Evolutionary conservation across 1,284 basidiomycete genomes (phyloP).

Genomic region (Sporisorium iseilematis-ciliati): DNA sequence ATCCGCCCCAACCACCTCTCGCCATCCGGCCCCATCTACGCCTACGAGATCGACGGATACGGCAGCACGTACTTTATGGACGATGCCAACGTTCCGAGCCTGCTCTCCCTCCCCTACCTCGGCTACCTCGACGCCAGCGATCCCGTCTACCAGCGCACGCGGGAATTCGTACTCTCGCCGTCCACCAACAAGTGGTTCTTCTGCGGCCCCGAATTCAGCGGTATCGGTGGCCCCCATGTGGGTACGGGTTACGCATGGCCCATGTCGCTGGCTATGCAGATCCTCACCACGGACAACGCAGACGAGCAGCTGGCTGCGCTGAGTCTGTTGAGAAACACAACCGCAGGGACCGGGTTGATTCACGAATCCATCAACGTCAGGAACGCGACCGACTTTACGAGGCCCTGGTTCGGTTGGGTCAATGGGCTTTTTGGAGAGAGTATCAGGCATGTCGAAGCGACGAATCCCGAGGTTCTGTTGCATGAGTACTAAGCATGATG

Average conservation of each 20-base stretch:
- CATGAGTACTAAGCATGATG: conserved; percentile 11
- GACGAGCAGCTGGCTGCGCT: conserved; percentile 49
- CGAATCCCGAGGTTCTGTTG: conserved; percentile 37
- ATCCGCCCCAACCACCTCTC: conserved; percentile 27
- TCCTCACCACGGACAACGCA: conserved; percentile 53
- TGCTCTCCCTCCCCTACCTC: conserved; percentile 60
- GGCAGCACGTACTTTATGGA: conserved; percentile 56
- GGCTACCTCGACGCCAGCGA: conserved; percentile 44
- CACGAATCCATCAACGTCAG: conserved; percentile 59
- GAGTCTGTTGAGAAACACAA: conserved; percentile 48
- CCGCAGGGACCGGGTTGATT: conserved; percentile 60
- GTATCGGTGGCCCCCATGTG: conserved; percentile 61
- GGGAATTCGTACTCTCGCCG: conserved; percentile 40
- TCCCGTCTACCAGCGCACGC: conserved; percentile 52
- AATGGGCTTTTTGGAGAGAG: conserved; percentile 59
- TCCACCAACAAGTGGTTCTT: conserved; percentile 60
- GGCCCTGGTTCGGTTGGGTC: conserved; percentile 59
- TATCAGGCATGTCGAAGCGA: conserved; percentile 49
- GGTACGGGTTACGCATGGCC: conserved; percentile 61
- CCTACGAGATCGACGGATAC: conserved; percentile 64
- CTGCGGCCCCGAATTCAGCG: conserved; percentile 35
- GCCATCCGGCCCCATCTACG: conserved; percentile 43
- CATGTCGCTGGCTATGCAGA: conserved; percentile 54
- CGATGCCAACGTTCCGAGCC: conserved; percentile 62
- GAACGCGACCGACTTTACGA: conserved; percentile 55